Evolutionary conservation across 495 filamentous ascomycete species (phyloP).

Genomic region (Cercophora samala): DNA sequence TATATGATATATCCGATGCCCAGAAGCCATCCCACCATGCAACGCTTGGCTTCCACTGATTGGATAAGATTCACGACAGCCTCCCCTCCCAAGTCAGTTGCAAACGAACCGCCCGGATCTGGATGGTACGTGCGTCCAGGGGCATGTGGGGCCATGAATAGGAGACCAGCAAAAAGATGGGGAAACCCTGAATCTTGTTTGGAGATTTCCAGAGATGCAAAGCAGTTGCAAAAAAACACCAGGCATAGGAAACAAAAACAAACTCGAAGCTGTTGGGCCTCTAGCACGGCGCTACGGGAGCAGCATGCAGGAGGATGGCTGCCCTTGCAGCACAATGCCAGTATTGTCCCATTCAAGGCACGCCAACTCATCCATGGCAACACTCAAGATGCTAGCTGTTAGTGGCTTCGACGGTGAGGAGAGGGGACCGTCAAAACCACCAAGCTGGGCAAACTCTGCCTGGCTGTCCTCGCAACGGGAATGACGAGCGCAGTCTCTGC

Average conservation of each 20-base stretch:
- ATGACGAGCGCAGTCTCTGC: background rate
- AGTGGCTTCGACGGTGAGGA: background rate
- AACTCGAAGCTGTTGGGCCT: constrained; percentile 7
- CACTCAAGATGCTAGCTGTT: background rate
- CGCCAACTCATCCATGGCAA: constrained; percentile 4
- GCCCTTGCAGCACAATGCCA: constrained; percentile 4
- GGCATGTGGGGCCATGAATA: constrained; percentile 12
- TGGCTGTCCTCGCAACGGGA: background rate
- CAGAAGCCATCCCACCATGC: no score
- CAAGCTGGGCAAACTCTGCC: background rate
- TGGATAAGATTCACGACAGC: background rate
- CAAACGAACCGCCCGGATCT: background rate
- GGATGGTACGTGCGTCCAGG: constrained; percentile 11
- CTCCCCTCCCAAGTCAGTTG: background rate
- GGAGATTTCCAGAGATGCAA: background rate
- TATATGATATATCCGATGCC: background rate
- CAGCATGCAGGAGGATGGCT: constrained; percentile 6
- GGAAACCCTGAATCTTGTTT: constrained; percentile 2
- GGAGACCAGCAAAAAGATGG: constrained; percentile 6
- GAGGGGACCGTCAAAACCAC: background rate
- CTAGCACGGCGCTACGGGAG: constrained; percentile 1
- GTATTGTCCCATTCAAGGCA: constrained; percentile 1
- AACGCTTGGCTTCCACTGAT: background rate
- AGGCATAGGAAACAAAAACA: constrained; percentile 2
- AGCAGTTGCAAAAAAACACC: background rate